Evolutionary conservation across 345 rosid genomes (phyloP), one percentile per base, ranked within the genome.

Genomic region (Raphanus raphanistrum): DNA sequence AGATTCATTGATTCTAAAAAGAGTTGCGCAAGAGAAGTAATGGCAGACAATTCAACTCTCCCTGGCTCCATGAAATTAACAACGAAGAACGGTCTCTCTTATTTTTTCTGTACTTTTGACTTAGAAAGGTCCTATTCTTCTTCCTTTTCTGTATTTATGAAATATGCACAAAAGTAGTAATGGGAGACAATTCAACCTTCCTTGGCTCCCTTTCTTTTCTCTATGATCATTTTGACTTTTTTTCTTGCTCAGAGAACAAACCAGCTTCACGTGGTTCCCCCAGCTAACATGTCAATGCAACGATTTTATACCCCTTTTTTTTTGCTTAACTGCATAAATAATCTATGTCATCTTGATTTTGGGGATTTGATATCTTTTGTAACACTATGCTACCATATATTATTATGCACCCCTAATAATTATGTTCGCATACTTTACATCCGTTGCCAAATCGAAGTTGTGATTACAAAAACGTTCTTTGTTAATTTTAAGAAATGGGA

Each of bases 231-330:
- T 68, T 31, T 4, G 11, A 29, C 29, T 21, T 69, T 45, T 45
- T 69, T 70, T 63, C 79, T 36, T 77, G 80, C 65, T 70, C 65
- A 6, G 25, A 17, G 70, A 70, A 71, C 15, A 63, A 62, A 5
- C 70, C 16, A 62, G 1, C 15, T 38, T 70, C 76, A 36, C 76
- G 80, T 70, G 80, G 80, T 36, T 27, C 35, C 36, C 63, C 63
- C 67, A 35, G 21, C 57, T 54, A 52, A 21, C 32, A 35, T 35
- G 36, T 33, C 8, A 33, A 35, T 35, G 41, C 41, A 35, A 35
- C 41, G 41, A 32, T 32, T 32, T 32, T 32, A 32, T 32, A 32
- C 36, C 6, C 5, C 5, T 32, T 5, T 32, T 13, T 21, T 35
- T 16, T 61, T 6, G 69, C 33, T 67, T 16, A 58, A 13, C 15